Conservation (phyloP, 441 rosid genomes). For the Sinapis alba region DNA sequence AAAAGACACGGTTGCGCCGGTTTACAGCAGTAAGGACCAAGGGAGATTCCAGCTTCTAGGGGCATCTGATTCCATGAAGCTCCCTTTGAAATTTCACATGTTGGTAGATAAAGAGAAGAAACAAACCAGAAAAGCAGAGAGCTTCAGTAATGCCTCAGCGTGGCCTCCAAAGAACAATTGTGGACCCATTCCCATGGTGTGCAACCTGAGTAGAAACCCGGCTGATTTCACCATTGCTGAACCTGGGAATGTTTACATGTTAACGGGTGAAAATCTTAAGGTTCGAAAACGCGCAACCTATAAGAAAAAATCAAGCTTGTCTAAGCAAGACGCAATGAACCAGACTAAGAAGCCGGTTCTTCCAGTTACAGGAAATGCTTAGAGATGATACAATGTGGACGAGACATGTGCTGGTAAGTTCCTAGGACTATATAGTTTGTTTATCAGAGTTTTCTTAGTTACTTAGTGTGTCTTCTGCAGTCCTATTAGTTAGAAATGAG, state of each 20-base stretch:
- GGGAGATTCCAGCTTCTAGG: constrained; percentile 44
- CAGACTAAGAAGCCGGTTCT: constrained; percentile 50
- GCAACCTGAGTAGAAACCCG: constrained; percentile 83
- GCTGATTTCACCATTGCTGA: constrained; percentile 84
- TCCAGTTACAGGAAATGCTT: constrained; percentile 39
- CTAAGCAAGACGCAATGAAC: constrained; percentile 45
- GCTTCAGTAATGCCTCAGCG: constrained; percentile 30
- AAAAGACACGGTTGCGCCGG: constrained; percentile 41
- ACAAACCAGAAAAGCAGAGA: constrained; percentile 42
- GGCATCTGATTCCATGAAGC: constrained; percentile 45
- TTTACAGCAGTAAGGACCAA: constrained; percentile 40
- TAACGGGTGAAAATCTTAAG: constrained; percentile 61
- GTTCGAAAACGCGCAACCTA: constrained; percentile 43
- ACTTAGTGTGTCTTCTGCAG: constrained; percentile 3
- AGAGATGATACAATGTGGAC: constrained; percentile 12
- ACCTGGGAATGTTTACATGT: constrained; percentile 72
- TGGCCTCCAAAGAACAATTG: constrained; percentile 44
- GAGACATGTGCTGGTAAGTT: constrained; percentile 43
- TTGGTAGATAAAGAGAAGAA: constrained; percentile 45
- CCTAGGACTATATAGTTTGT: background rate
- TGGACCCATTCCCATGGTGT: constrained; percentile 45
- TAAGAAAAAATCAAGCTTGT: constrained; percentile 39
- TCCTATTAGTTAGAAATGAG: background rate
- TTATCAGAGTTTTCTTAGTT: background rate
- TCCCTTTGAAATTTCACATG: constrained; percentile 47